Percentiles rank a stretch among this genome's conserved stretches.
These are phyloP conservation scores for Leccinum ponderosum DNA, from an alignment of 1,284 basidiomycete genomes.

Conservation along the genomic window DNA sequence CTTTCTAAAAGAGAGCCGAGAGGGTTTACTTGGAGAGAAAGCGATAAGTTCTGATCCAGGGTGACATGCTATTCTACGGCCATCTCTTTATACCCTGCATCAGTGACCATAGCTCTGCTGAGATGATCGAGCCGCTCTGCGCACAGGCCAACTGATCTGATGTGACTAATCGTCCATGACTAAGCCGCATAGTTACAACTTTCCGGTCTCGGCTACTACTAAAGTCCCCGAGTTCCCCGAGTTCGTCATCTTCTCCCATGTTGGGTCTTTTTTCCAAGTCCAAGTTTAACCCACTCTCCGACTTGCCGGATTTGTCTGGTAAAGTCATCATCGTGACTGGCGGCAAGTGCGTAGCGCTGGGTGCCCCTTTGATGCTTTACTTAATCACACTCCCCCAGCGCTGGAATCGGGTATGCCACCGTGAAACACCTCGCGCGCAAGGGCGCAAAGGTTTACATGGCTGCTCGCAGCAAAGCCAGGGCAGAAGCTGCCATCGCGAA, in stretches of 20 bases:
- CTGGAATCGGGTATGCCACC: constrained; percentile 47
- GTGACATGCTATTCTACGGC: no score
- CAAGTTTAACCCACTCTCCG: constrained; percentile 19
- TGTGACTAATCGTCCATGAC: no score
- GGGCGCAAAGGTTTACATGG: constrained; percentile 49
- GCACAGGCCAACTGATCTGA: no score
- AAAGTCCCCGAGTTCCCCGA: not conserved
- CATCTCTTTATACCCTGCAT: no score
- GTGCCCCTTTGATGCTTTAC: not conserved
- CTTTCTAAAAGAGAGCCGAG: no score
- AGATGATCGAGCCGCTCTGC: no score
- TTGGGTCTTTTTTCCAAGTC: constrained; percentile 19
- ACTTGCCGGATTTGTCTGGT: constrained; percentile 31
- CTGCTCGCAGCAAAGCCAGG: constrained; percentile 39
- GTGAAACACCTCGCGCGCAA: constrained; percentile 45
- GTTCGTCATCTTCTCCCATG: not conserved
- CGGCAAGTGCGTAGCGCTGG: constrained; percentile 35
- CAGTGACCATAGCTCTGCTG: no score
- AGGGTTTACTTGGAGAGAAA: no score
- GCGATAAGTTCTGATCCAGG: no score
- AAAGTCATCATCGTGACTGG: constrained; percentile 46
- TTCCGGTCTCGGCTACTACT: no score
- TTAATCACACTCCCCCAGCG: constrained; percentile 23
- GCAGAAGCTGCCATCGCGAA: constrained; percentile 41
- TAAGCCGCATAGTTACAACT: no score